Percentiles rank a stretch among this genome's conserved stretches.
These are phyloP conservation scores for Penicillium sp. DNA, from an alignment of 2,329 filamentous ascomycete species.

Conservation along the genomic window DNA sequence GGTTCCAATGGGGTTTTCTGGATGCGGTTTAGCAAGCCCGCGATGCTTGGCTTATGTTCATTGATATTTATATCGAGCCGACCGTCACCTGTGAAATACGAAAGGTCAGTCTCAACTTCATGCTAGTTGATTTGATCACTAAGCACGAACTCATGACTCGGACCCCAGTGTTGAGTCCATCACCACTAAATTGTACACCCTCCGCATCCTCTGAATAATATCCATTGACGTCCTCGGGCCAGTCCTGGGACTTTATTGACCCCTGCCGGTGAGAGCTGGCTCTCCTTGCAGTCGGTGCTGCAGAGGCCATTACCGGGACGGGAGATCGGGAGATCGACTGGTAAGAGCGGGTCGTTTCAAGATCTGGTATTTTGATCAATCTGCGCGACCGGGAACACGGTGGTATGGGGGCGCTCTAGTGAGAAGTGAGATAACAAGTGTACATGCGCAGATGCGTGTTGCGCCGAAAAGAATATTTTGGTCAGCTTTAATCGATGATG, in stretches of 20 bases:
- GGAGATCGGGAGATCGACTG: conserved; percentile 6
- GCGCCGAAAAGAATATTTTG: neutral
- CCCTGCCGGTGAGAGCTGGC: neutral
- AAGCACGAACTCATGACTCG: conserved; percentile 13
- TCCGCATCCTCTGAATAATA: neutral
- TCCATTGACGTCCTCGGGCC: conserved; percentile 5
- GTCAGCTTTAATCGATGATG: neutral
- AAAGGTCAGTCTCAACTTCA: neutral
- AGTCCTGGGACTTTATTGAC: conserved; percentile 11
- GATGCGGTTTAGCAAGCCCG: conserved; percentile 19
- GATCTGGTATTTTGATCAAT: neutral
- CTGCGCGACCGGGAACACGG: neutral
- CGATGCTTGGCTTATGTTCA: conserved; percentile 21
- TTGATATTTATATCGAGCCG: conserved; percentile 25
- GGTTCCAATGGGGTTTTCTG: conserved; percentile 11
- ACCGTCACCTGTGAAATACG: conserved; percentile 16
- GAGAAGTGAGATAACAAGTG: neutral
- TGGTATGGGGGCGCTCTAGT: neutral
- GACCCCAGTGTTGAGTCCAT: conserved; percentile 21
- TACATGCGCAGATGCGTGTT: no score
- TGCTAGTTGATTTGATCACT: neutral
- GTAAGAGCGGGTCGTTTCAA: neutral
- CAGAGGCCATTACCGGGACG: conserved; percentile 2
- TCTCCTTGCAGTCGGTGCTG: neutral
- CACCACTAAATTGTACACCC: conserved; percentile 18